Evolutionary conservation across 1,284 basidiomycete species (phyloP).

Genomic region (Apiotrichum akiyoshidainum): DNA sequence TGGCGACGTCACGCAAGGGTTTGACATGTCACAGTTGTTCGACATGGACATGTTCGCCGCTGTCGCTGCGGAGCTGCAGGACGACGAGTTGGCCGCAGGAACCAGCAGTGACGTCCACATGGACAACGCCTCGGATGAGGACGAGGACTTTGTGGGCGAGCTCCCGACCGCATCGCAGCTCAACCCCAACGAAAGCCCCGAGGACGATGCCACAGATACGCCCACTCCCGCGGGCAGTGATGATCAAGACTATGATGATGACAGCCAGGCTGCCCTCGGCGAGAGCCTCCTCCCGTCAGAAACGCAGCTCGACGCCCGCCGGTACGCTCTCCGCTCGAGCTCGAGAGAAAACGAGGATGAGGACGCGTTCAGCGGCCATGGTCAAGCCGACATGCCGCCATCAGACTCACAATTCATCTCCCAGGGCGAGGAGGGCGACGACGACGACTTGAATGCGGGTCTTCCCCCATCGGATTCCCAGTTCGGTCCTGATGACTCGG

Average conservation of each 20-base stretch:
- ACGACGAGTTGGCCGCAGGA: not conserved
- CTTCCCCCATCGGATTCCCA: no score
- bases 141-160: not conserved
- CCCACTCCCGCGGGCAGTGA: not conserved
- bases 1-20: not conserved
- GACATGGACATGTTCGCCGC: conserved; percentile 19
- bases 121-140: not conserved
- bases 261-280: not conserved
- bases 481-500: no score
- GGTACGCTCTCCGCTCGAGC: no score
- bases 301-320: not conserved
- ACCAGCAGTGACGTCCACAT: not conserved
- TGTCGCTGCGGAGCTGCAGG: conserved; percentile 19
- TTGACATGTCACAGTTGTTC: conserved; percentile 7
- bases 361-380: no score
- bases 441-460: no score
- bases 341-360: not conserved
- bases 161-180: not conserved
- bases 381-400: not conserved
- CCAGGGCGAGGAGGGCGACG: not conserved
- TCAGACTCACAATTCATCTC: not conserved
- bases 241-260: not conserved
- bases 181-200: not conserved
- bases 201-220: not conserved
- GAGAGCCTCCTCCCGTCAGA: not conserved